These are phyloP conservation scores for Exophiala sp. DNA, from an alignment of 2,329 filamentous ascomycete species.

Conservation along the genomic window DNA sequence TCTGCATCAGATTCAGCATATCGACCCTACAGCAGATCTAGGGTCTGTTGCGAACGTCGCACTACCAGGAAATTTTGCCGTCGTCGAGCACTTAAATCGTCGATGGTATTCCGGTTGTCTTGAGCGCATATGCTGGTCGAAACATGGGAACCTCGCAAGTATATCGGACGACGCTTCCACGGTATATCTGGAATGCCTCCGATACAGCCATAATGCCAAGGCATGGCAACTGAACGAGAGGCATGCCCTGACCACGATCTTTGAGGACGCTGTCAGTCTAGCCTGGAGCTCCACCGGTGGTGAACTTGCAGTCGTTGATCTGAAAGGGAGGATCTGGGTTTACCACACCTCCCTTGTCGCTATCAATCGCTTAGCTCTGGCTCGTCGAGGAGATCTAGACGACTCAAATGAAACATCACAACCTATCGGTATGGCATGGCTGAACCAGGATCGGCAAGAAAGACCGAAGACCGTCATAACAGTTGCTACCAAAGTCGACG, in stretches of 20 bases:
- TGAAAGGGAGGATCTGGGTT: constrained; percentile 69
- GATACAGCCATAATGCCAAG: constrained; percentile 13
- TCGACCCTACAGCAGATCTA: constrained; percentile 16
- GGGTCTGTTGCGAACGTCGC: constrained; percentile 15
- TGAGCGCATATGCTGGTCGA: constrained; percentile 24
- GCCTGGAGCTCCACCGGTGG: constrained; percentile 71
- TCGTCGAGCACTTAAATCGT: constrained; percentile 17
- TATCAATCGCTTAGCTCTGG: constrained; percentile 64
- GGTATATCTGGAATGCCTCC: constrained; percentile 22
- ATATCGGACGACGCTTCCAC: constrained; percentile 24
- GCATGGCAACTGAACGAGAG: constrained; percentile 18
- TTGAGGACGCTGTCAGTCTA: constrained; percentile 55
- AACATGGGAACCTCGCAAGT: constrained; percentile 24
- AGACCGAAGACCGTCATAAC: constrained; percentile 30
- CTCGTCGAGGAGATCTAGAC: constrained; percentile 61
- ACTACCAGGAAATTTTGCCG: constrained; percentile 15
- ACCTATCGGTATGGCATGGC: constrained; percentile 81
- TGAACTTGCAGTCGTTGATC: constrained; percentile 79
- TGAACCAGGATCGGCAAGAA: constrained; percentile 51
- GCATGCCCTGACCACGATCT: constrained; percentile 18
- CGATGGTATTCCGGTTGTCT: constrained; percentile 22
- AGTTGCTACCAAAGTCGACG: constrained; percentile 53
- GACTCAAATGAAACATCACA: constrained; percentile 66
- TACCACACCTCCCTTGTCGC: constrained; percentile 60
- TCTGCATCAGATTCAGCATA: constrained; percentile 23